Conservation (phyloP, 2,329 filamentous ascomycete genomes). For the Conoideocrella luteorostrata region DNA sequence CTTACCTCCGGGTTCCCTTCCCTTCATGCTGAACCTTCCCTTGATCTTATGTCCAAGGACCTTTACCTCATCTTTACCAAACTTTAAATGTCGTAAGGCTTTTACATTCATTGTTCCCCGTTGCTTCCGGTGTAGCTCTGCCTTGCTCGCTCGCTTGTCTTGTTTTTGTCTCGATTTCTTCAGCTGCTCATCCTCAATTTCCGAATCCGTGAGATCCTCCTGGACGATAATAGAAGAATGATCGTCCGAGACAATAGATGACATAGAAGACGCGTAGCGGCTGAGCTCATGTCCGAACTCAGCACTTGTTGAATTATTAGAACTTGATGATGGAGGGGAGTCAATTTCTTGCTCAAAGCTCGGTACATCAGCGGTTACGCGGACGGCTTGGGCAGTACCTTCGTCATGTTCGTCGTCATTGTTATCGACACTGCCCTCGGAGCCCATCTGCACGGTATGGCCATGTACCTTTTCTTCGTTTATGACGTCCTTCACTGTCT, state of each 20-base stretch:
- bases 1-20: slow-evolving; percentile 23
- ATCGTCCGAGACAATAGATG: not conserved
- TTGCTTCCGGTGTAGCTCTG: not conserved
- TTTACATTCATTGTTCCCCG: not conserved
- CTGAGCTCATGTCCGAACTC: not conserved
- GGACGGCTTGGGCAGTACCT: too few relatives aligned
- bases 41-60: not conserved
- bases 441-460: too few relatives aligned
- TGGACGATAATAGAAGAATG: not conserved
- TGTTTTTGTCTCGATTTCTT: not conserved
- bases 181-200: not conserved
- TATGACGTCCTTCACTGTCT: not conserved
- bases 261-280: not conserved
- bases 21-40: not conserved
- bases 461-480: too few relatives aligned
- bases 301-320: too few relatives aligned
- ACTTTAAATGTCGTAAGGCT: not conserved
- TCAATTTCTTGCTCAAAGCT: not conserved
- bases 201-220: not conserved
- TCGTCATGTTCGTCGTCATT: not conserved
- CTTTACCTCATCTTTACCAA: not conserved
- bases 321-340: not conserved
- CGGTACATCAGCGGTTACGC: not conserved
- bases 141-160: not conserved
- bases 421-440: too few relatives aligned